Base-by-base conservation (phyloP, 257 asterid genomes). In the Fraxinus quadrangulata region DNA sequence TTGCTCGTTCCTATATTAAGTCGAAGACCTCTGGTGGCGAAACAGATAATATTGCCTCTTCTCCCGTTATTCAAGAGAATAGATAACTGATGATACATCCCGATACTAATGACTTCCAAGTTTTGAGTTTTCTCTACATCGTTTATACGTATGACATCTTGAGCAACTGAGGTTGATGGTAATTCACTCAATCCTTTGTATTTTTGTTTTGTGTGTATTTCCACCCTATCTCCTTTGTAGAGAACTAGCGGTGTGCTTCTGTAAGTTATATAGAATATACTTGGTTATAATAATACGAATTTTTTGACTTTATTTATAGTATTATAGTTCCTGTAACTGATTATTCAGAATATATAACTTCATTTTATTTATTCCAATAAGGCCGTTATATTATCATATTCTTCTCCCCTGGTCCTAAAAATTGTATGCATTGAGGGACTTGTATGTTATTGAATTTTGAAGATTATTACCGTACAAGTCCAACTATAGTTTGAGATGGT, bases 1-100 rank as follows among this genome's bases (percentile, higher is more conserved):
- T 91, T 45, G 97, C 97, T 67, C 90, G 91, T 21, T 83, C 91
- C 11, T 84, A 86, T 77, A 87, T 89, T 65, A 84, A 86, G 40
- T 86, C 90, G 6, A 88, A 84, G 89, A 89, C 76, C 70, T 84
- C 92, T 16, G 69, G 24, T 3, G 72, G 68, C 11, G 83, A 84
- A 78, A 73, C 70, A 31, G 85, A 79, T 78, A 79, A 67, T 40
- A 56, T 70, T 28, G 75, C 79, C 33, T 17, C 87, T 24, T 45
- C 85, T 59, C 71, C 85, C 45, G 76, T 79, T n/a, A 70, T 77
- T 77, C 84, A 79, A 83, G 84, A 84, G 76, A 49, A 72, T 42
- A 75, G 85, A 78, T 83, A 78, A 74, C 74, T 36, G 82, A 74
- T 21, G 26, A 75, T 68, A 37, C 69, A 34, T 11, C 51, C 51